Percentiles rank a stretch among this genome's conserved stretches.
These are phyloP conservation scores for Berberis thunbergii DNA, from an alignment of 164 flowering plant genomes.

Conservation along the genomic window DNA sequence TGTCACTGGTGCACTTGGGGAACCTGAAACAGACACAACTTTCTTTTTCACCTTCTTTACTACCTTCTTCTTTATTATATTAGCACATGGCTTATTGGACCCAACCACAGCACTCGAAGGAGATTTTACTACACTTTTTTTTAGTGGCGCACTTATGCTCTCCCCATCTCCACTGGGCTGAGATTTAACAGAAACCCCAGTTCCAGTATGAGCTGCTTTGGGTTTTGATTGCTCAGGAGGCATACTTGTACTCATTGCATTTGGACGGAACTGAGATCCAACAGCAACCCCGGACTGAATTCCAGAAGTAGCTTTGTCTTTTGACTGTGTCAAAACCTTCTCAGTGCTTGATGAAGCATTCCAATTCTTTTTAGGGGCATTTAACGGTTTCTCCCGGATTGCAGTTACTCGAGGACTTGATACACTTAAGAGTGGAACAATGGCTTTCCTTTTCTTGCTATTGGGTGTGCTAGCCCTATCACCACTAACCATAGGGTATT, in stretches of 20 bases:
- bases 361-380: not conserved
- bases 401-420: constrained; percentile 8
- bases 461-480: constrained; percentile 6
- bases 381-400: not conserved
- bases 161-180: not conserved
- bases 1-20: too few relatives aligned
- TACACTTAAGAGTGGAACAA: constrained; percentile 4
- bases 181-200: not conserved
- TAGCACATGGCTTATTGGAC: constrained; percentile 9
- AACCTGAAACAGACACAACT: too few relatives aligned
- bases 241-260: too few relatives aligned
- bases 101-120: constrained; percentile 10
- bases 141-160: not conserved
- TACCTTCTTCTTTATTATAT: not conserved
- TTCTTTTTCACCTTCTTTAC: too few relatives aligned
- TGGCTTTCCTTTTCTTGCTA: constrained; percentile 28
- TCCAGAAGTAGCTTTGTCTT: not conserved
- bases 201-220: not conserved
- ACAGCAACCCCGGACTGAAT: not conserved
- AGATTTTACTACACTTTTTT: not conserved
- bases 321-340: not conserved
- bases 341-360: not conserved
- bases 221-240: too few relatives aligned
- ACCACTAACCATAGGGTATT: constrained; percentile 9
- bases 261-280: not conserved